phyloP scores from a whole-genome alignment of 176 grass and related monocot genomes.

The Oryza longistaminata region DNA sequence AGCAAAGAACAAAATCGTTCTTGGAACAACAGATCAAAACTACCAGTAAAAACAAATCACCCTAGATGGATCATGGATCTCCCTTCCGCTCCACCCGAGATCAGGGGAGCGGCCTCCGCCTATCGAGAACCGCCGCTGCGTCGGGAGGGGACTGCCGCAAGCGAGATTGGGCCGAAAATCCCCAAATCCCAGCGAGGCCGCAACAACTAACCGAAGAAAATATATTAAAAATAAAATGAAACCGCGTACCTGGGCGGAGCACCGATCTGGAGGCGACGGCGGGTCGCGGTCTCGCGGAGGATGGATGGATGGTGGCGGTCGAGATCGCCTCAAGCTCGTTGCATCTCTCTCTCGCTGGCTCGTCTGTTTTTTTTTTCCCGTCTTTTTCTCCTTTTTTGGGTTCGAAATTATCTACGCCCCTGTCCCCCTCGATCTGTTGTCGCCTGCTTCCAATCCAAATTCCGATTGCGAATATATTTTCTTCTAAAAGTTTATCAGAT shows the following conservation, averaged over 20 bases:
- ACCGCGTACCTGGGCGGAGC: not conserved
- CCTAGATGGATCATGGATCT: too few relatives aligned
- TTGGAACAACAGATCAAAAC: not conserved
- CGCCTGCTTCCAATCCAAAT: not conserved
- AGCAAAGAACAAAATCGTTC: not conserved
- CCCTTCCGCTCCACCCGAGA: not conserved
- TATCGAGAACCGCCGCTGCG: not conserved
- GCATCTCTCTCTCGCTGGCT: not conserved
- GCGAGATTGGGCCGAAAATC: not conserved
- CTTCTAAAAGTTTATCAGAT: too few relatives aligned
- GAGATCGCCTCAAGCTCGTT: not conserved
- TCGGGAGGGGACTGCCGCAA: not conserved
- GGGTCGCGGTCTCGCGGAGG: not conserved
- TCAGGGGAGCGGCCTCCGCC: not conserved
- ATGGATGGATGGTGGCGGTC: conserved; percentile 7
- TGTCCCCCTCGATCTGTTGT: not conserved
- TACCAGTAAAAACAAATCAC: not conserved
- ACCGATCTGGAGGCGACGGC: too few relatives aligned
- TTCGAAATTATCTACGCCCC: conserved; percentile 1
- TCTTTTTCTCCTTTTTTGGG: not conserved
- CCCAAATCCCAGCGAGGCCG: not conserved
- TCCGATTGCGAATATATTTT: not conserved
- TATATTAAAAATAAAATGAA: not conserved
- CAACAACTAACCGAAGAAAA: not conserved
- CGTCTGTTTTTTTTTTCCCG: not conserved